Evolutionary conservation across 257 asterid species (phyloP), one percentile per base, ranked within the genome.

Genomic region (Ocimum tenuiflorum): DNA sequence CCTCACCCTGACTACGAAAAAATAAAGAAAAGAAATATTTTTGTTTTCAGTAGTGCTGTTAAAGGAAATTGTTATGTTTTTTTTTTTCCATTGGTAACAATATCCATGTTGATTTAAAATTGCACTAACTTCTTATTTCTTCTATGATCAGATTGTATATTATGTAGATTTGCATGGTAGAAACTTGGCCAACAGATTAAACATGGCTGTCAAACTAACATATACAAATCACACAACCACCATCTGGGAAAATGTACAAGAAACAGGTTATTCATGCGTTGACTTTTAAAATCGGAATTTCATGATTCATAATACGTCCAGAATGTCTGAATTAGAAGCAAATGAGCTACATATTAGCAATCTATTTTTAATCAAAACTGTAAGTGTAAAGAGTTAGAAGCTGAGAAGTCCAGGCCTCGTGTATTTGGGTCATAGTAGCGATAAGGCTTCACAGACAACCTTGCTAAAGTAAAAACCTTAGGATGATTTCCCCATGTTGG

Each of bases 401-500:
- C 96, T 82, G 79, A 61, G 51, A 89, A 86, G 71, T 89, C 80
- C 61, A 89, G 80, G 74, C 96, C 96, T 38, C 82, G 81, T 7
- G 95, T 85, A 67, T 48, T 74, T 36, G 96, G 95, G 72, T 82
- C 77, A 48, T 87, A 87, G 70, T 90, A 90, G 39, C 96, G 86
- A 38, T 87, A 90, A 57, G 70, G 71, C 78, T 84, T 83, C 48
- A 83, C 95, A 0, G 94, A 82, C 67, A 89, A 76, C 22, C 97
- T 91, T 12, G 95, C 94, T 65, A 82, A 66, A 45, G 81, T 73
- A 39, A 89, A 89, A 76, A 89, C 63, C 80, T 89, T 87, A 0
- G 87, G 78, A 73, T 89, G 97, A 67, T 89, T 89, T 78, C 97
- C 97, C 97, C 97, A 90, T n/a, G 97, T 87, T 58, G 97, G 97